Evolutionary conservation across 257 asterid genomes (phyloP).

Genomic region (Nicotiana attenuata): DNA sequence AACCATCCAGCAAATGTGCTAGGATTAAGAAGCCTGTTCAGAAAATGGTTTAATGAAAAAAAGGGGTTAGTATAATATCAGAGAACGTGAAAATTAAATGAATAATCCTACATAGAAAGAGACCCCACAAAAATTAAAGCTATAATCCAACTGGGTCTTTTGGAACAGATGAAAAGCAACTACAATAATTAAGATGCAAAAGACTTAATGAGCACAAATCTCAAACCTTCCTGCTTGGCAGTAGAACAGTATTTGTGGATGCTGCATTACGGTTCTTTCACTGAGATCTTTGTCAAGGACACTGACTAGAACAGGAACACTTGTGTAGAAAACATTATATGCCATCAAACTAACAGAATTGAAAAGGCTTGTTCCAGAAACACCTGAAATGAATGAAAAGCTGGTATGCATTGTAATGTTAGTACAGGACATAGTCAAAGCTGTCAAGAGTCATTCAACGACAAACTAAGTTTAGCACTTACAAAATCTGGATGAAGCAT

Average conservation of each 20-base stretch:
- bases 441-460: conserved; percentile 14
- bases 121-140: conserved; percentile 13
- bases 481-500: conserved; percentile 98
- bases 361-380: conserved; percentile 96
- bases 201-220: conserved; percentile 8
- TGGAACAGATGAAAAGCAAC: conserved; percentile 12
- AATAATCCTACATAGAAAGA: neutral
- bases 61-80: neutral
- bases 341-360: conserved; percentile 97
- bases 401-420: conserved; percentile 50
- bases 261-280: conserved; percentile 93
- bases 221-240: conserved; percentile 97
- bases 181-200: conserved; percentile 15
- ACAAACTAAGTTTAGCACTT: conserved; percentile 37
- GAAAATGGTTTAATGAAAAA: conserved; percentile 5
- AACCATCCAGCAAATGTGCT: conserved; percentile 99
- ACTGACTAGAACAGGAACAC: conserved; percentile 84
- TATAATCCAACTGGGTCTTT: neutral
- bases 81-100: conserved; percentile 19
- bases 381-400: conserved; percentile 92
- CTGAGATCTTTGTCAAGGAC: conserved; percentile 95
- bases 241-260: conserved; percentile 88
- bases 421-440: conserved; percentile 26
- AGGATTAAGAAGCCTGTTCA: conserved; percentile 95
- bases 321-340: conserved; percentile 94